Conservation (phyloP, 2,329 filamentous ascomycete genomes). For the Colletotrichum echinochloae region DNA sequence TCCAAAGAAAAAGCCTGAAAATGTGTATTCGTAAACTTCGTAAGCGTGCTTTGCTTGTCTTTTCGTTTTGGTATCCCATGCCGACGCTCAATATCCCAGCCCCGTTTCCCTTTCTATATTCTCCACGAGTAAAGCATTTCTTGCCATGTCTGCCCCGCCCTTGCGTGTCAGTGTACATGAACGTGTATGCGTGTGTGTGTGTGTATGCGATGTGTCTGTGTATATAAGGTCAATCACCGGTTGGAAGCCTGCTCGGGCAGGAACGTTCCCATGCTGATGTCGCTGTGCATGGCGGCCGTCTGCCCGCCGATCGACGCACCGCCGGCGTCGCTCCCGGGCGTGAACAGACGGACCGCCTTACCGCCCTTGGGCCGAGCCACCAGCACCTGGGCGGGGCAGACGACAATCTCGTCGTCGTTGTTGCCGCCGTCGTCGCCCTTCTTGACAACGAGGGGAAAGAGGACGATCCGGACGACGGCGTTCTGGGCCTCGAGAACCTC, state of each 20-base stretch:
- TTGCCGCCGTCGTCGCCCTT: slow-evolving; percentile 90
- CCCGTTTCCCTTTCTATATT: background rate
- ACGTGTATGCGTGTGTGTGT: background rate
- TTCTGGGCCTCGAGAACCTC: slow-evolving; percentile 82
- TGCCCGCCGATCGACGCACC: slow-evolving; percentile 57
- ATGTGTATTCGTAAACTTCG: slow-evolving; percentile 18
- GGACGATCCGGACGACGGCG: slow-evolving; percentile 87
- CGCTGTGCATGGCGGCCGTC: slow-evolving; percentile 48
- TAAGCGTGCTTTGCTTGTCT: background rate
- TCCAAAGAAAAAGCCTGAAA: background rate
- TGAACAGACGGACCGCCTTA: slow-evolving; percentile 52
- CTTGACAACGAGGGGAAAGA: slow-evolving; percentile 97
- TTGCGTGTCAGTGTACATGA: background rate
- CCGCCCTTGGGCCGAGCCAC: slow-evolving; percentile 68
- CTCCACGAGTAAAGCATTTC: background rate
- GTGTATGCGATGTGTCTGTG: background rate
- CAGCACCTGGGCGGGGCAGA: slow-evolving; percentile 94
- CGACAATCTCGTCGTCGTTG: slow-evolving; percentile 94
- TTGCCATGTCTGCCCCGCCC: background rate
- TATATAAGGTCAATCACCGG: slow-evolving; percentile 12
- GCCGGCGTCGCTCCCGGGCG: slow-evolving; percentile 65
- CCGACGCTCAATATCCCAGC: slow-evolving; percentile 2
- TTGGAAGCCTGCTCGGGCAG: slow-evolving; percentile 45
- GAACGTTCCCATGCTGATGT: slow-evolving; percentile 50
- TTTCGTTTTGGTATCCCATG: slow-evolving; percentile 11